phyloP scores from a whole-genome alignment of 306 rosid species.

The Fagus sylvatica region DNA sequence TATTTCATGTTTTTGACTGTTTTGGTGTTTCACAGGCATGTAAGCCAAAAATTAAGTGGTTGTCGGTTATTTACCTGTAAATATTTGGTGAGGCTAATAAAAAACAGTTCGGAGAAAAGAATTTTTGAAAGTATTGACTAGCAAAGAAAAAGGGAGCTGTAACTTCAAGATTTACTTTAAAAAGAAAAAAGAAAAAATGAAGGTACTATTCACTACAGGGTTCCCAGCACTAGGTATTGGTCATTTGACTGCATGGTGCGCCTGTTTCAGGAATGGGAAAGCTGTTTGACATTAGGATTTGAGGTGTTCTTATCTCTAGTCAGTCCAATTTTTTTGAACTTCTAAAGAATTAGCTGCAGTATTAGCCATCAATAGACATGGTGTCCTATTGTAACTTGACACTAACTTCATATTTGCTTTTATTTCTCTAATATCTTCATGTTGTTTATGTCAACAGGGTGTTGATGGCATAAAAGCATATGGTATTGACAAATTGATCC shows the following conservation, averaged over 20 bases:
- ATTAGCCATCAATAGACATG: background rate
- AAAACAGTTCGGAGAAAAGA: background rate
- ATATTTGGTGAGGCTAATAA: background rate
- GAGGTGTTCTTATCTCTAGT: background rate
- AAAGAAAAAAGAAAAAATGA: background rate
- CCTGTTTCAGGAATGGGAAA: background rate
- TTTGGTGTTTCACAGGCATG: background rate
- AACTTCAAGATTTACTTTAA: no score
- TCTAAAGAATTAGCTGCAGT: background rate
- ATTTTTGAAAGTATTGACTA: no score
- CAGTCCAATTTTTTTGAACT: background rate
- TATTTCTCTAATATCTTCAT: constrained; percentile 9
- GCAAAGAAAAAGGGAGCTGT: no score
- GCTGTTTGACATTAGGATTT: background rate
- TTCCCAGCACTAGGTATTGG: background rate
- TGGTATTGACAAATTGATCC: constrained; percentile 92
- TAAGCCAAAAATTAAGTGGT: background rate
- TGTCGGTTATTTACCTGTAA: background rate
- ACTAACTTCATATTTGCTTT: constrained; percentile 9
- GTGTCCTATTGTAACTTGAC: constrained; percentile 13
- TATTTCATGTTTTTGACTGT: no score
- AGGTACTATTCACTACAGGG: background rate
- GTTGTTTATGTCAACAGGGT: constrained; percentile 53
- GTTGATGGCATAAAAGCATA: constrained; percentile 80
- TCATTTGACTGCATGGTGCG: background rate